Conservation (phyloP, 176 grass and related monocot species). For the Avena atlantica region DNA sequence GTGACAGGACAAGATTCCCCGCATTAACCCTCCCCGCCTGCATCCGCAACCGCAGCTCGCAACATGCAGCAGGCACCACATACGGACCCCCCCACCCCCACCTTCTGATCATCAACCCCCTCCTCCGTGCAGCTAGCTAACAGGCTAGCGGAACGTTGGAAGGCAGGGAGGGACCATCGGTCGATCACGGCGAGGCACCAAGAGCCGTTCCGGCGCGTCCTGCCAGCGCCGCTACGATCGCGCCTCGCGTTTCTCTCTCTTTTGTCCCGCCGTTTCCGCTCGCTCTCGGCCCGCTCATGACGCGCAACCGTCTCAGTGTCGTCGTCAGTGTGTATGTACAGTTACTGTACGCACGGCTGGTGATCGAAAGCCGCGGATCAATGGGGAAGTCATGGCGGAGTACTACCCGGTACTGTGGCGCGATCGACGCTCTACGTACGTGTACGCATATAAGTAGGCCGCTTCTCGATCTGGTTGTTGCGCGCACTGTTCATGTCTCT, state of each 20-base stretch:
- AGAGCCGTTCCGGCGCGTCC: neutral
- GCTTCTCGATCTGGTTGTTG: neutral
- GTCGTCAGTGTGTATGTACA: neutral
- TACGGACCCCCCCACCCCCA: neutral
- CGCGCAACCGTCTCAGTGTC: neutral
- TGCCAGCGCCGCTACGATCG: neutral
- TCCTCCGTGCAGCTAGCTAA: neutral
- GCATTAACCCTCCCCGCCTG: slow-evolving; percentile 13
- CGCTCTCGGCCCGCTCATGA: neutral
- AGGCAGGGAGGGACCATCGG: neutral
- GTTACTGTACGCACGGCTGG: neutral
- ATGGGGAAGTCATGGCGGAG: too few species aligned
- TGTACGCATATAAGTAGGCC: neutral
- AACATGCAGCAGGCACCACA: neutral
- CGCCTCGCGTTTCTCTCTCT: neutral
- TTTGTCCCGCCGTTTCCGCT: neutral
- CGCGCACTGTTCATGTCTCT: neutral
- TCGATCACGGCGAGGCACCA: neutral
- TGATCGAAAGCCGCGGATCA: neutral
- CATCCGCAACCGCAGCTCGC: slow-evolving; percentile 29
- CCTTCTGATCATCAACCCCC: neutral
- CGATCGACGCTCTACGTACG: neutral
- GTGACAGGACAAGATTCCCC: neutral
- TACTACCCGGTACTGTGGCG: too few species aligned
- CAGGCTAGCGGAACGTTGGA: neutral